Evolutionary conservation across 768 basidiomycete species (phyloP).

Genomic region (Panaeolus cyanescens): DNA sequence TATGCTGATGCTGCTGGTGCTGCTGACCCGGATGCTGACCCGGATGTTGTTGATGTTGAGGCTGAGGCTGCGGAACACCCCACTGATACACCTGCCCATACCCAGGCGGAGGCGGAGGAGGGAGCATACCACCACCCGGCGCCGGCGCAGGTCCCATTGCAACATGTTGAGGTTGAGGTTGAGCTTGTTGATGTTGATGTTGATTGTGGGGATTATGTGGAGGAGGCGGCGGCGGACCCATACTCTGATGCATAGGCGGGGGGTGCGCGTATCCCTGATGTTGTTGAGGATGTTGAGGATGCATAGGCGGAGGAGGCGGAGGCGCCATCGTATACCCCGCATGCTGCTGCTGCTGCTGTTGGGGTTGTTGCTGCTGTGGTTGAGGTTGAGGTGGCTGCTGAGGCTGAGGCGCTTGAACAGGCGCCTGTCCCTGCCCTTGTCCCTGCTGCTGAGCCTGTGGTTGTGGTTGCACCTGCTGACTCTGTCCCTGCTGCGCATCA

Average conservation of each 20-base stretch:
- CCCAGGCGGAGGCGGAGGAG: conserved; percentile 15
- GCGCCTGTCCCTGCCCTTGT: conserved; percentile 12
- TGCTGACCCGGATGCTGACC: conserved; percentile 2
- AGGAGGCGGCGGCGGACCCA: conserved; percentile 21
- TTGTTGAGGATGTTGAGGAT: conserved; percentile 24
- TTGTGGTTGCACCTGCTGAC: conserved; percentile 13
- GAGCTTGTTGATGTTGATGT: conserved; percentile 21
- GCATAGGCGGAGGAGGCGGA: conserved; percentile 13
- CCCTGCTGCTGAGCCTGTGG: conserved; percentile 16
- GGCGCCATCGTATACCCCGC: conserved; percentile 14
- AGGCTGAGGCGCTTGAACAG: conserved; percentile 13
- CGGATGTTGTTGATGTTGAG: conserved; percentile 15
- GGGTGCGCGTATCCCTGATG: conserved; percentile 25
- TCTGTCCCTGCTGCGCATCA: conserved; percentile 21
- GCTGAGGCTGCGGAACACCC: conserved; percentile 11
- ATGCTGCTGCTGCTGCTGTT: conserved; percentile 16
- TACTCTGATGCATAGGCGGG: background rate
- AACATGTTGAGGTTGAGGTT: conserved; percentile 10
- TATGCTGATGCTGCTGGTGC: conserved; percentile 2
- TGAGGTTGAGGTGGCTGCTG: conserved; percentile 25
- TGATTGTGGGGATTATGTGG: conserved; percentile 33
- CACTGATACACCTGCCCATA: background rate
- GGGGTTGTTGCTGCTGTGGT: conserved; percentile 19
- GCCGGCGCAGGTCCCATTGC: background rate
- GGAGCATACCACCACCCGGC: conserved; percentile 1